Conservation (phyloP, 768 basidiomycete species). For the Antrodiella citrinella region DNA sequence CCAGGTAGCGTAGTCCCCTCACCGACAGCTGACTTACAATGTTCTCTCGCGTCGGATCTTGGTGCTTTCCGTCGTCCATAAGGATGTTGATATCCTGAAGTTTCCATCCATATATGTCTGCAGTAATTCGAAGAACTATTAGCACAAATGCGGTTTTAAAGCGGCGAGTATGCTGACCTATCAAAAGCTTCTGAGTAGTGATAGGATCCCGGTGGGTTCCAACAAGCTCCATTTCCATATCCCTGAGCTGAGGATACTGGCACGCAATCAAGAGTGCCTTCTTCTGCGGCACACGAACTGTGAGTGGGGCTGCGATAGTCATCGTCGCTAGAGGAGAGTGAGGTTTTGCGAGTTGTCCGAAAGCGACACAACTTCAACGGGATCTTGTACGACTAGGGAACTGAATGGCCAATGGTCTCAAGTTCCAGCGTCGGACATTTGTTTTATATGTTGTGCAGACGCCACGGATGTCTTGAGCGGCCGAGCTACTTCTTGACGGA, state of each 20-base stretch:
- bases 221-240: not conserved
- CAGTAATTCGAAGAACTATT: not conserved
- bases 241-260: not conserved
- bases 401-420: too few relatives aligned
- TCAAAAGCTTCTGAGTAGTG: not conserved
- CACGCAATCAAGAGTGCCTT: not conserved
- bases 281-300: not conserved
- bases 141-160: not conserved
- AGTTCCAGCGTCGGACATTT: too few relatives aligned
- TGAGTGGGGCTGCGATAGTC: not conserved
- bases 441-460: too few relatives aligned
- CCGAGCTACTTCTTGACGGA: not conserved
- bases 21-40: not conserved
- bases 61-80: not conserved
- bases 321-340: too few relatives aligned
- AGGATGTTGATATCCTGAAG: not conserved
- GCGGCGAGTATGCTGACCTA: not conserved
- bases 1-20: not conserved
- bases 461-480: not conserved
- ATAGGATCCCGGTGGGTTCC: not conserved
- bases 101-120: not conserved
- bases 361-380: too few relatives aligned
- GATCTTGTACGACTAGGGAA: too few relatives aligned
- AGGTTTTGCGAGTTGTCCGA: too few relatives aligned
- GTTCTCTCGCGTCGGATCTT: constrained; percentile 6